phyloP scores from a whole-genome alignment of 2,329 filamentous ascomycete species.

The Beauveria varroae region DNA sequence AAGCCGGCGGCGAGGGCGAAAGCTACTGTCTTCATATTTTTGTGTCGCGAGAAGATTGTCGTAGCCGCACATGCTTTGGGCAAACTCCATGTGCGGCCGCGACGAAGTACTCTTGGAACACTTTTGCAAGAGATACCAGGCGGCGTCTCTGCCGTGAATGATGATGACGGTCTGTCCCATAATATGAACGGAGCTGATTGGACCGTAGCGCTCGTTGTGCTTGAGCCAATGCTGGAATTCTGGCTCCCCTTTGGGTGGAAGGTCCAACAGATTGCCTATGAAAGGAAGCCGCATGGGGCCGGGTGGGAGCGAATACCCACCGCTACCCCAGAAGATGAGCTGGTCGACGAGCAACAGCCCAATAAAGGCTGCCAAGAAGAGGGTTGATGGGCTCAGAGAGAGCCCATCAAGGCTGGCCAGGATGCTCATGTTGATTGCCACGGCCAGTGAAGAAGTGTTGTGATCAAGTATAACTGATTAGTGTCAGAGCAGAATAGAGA shows the following conservation, averaged over 20 bases:
- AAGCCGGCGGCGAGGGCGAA: constrained; percentile 20
- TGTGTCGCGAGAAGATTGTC: constrained; percentile 15
- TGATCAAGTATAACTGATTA: no score
- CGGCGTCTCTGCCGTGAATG: constrained; percentile 27
- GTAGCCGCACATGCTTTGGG: constrained; percentile 22
- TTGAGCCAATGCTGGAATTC: constrained; percentile 27
- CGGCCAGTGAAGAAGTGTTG: no score
- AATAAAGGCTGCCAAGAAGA: neutral
- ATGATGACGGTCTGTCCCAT: constrained; percentile 29
- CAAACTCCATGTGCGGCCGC: constrained; percentile 20
- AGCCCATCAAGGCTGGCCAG: neutral
- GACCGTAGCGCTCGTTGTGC: constrained; percentile 24
- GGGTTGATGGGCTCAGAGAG: neutral
- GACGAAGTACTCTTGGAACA: constrained; percentile 21
- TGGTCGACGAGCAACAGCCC: neutral
- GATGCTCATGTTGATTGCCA: neutral
- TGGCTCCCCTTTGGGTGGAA: constrained; percentile 26
- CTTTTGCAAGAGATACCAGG: constrained; percentile 29
- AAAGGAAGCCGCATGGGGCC: constrained; percentile 28
- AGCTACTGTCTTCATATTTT: constrained; percentile 16
- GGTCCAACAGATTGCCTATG: constrained; percentile 37
- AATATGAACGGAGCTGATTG: constrained; percentile 16
- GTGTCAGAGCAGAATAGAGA: neutral
- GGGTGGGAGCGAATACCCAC: constrained; percentile 12
- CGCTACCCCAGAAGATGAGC: neutral